Conservation (phyloP, 805 yeast species). For the Saccharomyces jurei region DNA sequence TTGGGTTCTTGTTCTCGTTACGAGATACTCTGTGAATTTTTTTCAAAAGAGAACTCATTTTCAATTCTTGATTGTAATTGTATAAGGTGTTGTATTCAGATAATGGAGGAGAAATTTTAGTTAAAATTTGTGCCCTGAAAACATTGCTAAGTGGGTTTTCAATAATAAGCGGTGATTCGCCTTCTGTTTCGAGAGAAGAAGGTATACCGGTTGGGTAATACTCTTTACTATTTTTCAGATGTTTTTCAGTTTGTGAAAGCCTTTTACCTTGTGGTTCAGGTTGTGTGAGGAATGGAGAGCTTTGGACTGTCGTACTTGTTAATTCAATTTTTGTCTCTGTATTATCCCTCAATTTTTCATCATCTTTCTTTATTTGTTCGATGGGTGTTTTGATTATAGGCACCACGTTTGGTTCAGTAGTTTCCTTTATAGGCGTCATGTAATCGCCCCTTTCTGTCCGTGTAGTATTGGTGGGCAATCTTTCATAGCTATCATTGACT, state of each 20-base stretch:
- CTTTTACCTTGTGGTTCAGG: slow-evolving; percentile 9
- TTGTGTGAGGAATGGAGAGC: slow-evolving; percentile 29
- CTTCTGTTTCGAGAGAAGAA: not conserved
- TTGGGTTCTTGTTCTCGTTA: slow-evolving; percentile 27
- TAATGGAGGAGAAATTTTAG: slow-evolving; percentile 33
- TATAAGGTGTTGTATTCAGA: slow-evolving; percentile 27
- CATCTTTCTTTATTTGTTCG: slow-evolving; percentile 13
- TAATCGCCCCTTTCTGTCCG: slow-evolving; percentile 7
- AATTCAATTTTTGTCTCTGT: slow-evolving; percentile 1
- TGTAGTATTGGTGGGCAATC: not conserved
- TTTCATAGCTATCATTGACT: slow-evolving; percentile 1
- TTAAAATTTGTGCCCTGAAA: slow-evolving; percentile 34
- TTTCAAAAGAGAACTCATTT: slow-evolving; percentile 31
- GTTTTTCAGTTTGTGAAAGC: not conserved
- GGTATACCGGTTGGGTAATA: not conserved
- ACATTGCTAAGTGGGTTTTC: slow-evolving; percentile 41
- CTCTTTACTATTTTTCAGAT: not conserved
- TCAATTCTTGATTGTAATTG: slow-evolving; percentile 26
- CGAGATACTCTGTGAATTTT: slow-evolving; percentile 35
- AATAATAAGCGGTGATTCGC: slow-evolving; percentile 4
- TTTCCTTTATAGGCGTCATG: slow-evolving; percentile 28
- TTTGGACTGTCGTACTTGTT: slow-evolving; percentile 10
- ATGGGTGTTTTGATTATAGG: slow-evolving; percentile 8
- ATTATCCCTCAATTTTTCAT: not conserved
- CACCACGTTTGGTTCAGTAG: slow-evolving; percentile 11